A percentile compares a stretch with the other conserved stretches of the same genome.
Evolutionary conservation across 768 basidiomycete genomes (phyloP).

Genomic region (Piloderma croceum): DNA sequence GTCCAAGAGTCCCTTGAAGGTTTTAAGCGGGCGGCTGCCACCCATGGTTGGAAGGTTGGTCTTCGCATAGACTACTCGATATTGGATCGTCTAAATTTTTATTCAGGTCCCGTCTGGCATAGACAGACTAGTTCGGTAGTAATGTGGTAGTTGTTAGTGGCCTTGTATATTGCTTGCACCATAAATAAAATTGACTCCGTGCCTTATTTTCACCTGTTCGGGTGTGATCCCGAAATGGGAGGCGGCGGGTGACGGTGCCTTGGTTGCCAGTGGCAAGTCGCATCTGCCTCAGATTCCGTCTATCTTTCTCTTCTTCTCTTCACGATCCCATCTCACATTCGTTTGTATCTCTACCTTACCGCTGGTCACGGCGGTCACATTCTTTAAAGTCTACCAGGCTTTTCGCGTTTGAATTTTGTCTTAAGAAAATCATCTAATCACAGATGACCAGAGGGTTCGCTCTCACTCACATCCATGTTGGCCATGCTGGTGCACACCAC

Average conservation of each 20-base stretch:
- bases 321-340: no score
- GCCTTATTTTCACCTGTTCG: no score
- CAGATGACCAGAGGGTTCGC: slow-evolving; percentile 22
- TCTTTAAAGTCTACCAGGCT: no score
- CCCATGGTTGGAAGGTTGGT: slow-evolving; percentile 59
- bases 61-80: slow-evolving; percentile 2
- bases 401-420: no score
- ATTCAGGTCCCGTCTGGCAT: slow-evolving; percentile 23
- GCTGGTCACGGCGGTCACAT: slow-evolving; percentile 21
- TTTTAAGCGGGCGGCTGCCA: slow-evolving; percentile 57
- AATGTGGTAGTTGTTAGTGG: no score
- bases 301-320: background rate
- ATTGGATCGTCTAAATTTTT: background rate
- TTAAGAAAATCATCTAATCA: no score
- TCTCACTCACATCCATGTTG: slow-evolving; percentile 18
- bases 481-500: slow-evolving; percentile 15
- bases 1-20: slow-evolving; percentile 57
- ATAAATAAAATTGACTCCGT: no score
- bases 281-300: slow-evolving; percentile 9
- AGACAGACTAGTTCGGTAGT: slow-evolving; percentile 12
- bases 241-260: background rate
- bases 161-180: no score
- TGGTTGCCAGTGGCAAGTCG: background rate
- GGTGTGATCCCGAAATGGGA: no score
- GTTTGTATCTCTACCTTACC: slow-evolving; percentile 11